phyloP scores from a whole-genome alignment of 192 early-diverging fungal genomes.

The Coemansia sp. region DNA sequence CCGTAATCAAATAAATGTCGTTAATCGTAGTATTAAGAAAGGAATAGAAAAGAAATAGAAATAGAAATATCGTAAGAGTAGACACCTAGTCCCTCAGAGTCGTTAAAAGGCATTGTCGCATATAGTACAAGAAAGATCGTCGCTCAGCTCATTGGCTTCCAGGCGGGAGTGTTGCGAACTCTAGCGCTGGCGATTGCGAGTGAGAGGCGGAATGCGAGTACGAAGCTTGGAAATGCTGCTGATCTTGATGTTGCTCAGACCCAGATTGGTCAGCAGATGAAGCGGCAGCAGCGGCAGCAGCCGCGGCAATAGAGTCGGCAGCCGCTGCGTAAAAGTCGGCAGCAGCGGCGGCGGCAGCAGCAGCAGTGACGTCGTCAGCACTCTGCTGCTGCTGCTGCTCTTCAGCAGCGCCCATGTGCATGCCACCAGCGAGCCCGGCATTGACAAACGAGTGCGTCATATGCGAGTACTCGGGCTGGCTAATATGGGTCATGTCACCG shows the following conservation, averaged over 20 bases:
- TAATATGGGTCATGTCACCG: conserved; percentile 3
- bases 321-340: conserved; percentile 8
- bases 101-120: not conserved
- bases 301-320: conserved; percentile 1
- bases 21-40: not conserved
- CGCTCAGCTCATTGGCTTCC: not conserved
- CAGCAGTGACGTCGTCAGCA: conserved; percentile 14
- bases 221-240: not conserved
- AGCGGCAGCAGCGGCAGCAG: not conserved
- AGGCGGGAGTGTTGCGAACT: conserved; percentile 3
- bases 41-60: not conserved
- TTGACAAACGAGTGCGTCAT: conserved; percentile 31
- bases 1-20: not conserved
- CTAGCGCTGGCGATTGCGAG: conserved; percentile 1
- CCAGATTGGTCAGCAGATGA: not conserved
- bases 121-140: conserved; percentile 1
- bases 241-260: not conserved
- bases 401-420: conserved; percentile 3
- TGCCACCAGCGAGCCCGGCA: conserved; percentile 14
- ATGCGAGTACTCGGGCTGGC: conserved; percentile 17
- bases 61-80: not conserved
- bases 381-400: not conserved
- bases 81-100: conserved; percentile 2
- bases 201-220: not conserved
- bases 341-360: conserved; percentile 20